These are phyloP conservation scores for Botrytis sinoallii DNA, from an alignment of 2,329 filamentous ascomycete species.

Conservation along the genomic window DNA sequence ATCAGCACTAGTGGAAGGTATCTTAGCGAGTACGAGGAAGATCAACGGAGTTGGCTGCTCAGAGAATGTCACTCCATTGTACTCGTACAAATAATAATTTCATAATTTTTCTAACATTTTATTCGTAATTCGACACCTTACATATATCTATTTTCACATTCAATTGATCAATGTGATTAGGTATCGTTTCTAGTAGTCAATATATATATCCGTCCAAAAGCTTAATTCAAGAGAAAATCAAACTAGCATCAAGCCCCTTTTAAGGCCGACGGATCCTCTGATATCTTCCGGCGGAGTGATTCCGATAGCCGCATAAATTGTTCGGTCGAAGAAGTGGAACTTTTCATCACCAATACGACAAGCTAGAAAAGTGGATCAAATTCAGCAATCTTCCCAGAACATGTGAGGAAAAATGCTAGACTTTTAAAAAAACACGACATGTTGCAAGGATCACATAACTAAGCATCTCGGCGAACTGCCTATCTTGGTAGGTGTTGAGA, in stretches of 20 bases:
- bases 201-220: background rate
- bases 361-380: background rate
- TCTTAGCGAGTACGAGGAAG: background rate
- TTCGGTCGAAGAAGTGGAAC: background rate
- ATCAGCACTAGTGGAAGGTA: background rate
- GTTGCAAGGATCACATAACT: background rate
- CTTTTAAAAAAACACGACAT: too few species aligned
- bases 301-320: too few species aligned
- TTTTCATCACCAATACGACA: background rate
- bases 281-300: background rate
- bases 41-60: background rate
- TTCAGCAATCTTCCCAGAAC: background rate
- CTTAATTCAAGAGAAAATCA: background rate
- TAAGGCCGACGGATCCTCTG: background rate
- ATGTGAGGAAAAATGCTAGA: too few species aligned
- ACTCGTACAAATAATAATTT: rapidly evolving
- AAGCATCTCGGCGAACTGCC: background rate
- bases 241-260: background rate
- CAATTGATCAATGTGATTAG: background rate
- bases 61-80: background rate
- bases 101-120: background rate
- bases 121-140: background rate
- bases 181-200: background rate
- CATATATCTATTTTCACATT: background rate
- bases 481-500: background rate